phyloP scores from a whole-genome alignment of 2,329 filamentous ascomycete species.

The Aspergillus sp. region DNA sequence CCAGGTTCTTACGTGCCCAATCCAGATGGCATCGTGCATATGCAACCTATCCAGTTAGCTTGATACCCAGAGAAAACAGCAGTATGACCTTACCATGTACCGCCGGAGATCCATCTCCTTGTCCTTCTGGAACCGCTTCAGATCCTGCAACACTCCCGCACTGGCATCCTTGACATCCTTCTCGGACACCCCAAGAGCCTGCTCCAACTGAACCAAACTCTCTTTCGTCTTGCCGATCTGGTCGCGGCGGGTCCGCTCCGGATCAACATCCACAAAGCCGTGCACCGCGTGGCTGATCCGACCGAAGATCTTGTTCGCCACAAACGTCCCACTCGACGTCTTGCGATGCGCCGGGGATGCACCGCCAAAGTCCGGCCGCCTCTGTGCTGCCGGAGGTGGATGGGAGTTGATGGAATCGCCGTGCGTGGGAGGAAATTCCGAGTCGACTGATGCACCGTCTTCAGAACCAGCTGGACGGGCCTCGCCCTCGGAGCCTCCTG shows the following conservation, averaged over 20 bases:
- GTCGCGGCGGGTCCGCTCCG: slow-evolving; percentile 86
- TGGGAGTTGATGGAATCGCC: slow-evolving; percentile 63
- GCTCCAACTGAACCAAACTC: slow-evolving; percentile 80
- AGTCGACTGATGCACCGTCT: slow-evolving; percentile 89
- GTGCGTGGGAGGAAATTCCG: slow-evolving; percentile 90
- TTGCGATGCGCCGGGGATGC: slow-evolving; percentile 67
- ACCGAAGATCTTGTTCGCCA: slow-evolving; percentile 90
- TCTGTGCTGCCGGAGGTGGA: slow-evolving; percentile 62
- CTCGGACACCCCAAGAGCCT: slow-evolving; percentile 83
- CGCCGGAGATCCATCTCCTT: slow-evolving; percentile 92
- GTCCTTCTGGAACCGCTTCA: slow-evolving; percentile 89
- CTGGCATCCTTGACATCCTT: slow-evolving; percentile 94
- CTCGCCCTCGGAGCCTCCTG: slow-evolving; percentile 41
- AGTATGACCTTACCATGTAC: slow-evolving; percentile 77
- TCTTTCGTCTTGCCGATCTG: slow-evolving; percentile 95
- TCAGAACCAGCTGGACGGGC: slow-evolving; percentile 63
- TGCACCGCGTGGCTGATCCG: slow-evolving; percentile 94
- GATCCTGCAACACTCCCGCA: slow-evolving; percentile 79
- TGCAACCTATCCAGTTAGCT: slow-evolving; percentile 63
- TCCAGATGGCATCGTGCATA: slow-evolving; percentile 92
- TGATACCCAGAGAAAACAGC: neutral
- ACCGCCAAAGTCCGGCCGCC: slow-evolving; percentile 37
- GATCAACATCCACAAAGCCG: slow-evolving; percentile 93
- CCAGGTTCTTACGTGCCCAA: slow-evolving; percentile 88
- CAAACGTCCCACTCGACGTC: slow-evolving; percentile 80